Conservation (phyloP, 768 basidiomycete species). For the Boletus rubescentipes region DNA sequence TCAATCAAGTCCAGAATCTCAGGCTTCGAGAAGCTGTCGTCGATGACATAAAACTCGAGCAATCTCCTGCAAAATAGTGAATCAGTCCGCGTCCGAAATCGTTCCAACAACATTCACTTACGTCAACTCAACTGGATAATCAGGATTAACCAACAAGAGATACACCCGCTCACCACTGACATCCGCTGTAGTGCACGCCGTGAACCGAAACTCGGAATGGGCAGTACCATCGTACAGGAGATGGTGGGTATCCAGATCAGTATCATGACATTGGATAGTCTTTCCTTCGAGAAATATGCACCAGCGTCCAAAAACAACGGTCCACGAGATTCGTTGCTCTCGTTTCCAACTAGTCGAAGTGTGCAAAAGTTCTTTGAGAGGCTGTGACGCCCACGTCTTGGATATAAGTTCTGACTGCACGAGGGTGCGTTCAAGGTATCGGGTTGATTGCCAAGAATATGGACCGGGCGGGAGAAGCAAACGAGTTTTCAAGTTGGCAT, state of each 20-base stretch:
- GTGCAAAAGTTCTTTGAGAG: background rate
- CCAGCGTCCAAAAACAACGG: background rate
- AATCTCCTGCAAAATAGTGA: background rate
- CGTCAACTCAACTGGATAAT: background rate
- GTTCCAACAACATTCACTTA: background rate
- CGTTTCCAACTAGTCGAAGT: background rate
- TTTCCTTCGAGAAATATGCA: background rate
- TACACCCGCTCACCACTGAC: background rate
- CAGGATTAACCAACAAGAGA: background rate
- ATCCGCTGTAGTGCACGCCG: too few relatives aligned
- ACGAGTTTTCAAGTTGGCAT: background rate
- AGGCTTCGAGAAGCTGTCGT: background rate
- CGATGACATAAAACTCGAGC: background rate
- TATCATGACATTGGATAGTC: background rate
- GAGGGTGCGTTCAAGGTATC: background rate
- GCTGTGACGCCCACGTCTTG: background rate
- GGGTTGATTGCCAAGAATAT: background rate
- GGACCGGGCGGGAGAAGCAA: background rate
- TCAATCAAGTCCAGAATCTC: background rate
- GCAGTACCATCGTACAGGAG: background rate
- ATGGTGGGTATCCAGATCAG: background rate
- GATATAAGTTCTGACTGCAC: constrained; percentile 1
- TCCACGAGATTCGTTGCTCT: background rate
- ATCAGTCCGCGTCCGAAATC: background rate
- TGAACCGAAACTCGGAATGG: background rate